These are phyloP conservation scores for Blastomyces emzantsi DNA, from an alignment of 2,329 filamentous ascomycete species.

Conservation along the genomic window DNA sequence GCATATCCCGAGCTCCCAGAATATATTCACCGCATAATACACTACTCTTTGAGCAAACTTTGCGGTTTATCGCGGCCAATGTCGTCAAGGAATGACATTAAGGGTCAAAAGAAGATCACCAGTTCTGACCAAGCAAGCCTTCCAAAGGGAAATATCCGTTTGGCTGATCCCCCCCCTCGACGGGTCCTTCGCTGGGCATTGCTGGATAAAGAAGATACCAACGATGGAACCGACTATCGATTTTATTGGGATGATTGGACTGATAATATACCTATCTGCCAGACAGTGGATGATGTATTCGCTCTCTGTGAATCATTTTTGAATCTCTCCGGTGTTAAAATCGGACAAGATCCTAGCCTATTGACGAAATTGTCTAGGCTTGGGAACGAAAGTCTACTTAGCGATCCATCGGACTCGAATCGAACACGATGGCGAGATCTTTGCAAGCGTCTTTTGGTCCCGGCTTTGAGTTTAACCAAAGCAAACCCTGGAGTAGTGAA, in stretches of 20 bases:
- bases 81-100: conserved; percentile 32
- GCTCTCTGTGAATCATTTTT: conserved; percentile 74
- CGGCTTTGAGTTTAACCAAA: conserved; percentile 76
- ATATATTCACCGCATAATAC: conserved; percentile 74
- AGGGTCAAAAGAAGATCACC: conserved; percentile 43
- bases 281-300: conserved; percentile 83
- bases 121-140: conserved; percentile 57
- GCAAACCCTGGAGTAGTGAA: conserved; percentile 76
- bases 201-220: conserved; percentile 65
- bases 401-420: conserved; percentile 64
- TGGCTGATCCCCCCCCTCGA: conserved; percentile 51
- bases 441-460: conserved; percentile 73
- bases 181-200: conserved; percentile 74
- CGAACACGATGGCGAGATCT: conserved; percentile 73
- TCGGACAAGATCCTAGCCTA: conserved; percentile 72
- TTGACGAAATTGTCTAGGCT: conserved; percentile 79
- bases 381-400: conserved; percentile 61
- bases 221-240: conserved; percentile 66
- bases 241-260: conserved; percentile 98
- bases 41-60: conserved; percentile 72
- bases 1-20: conserved; percentile 72
- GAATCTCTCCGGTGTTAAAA: conserved; percentile 77
- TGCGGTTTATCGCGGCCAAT: conserved; percentile 47
- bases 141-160: conserved; percentile 59
- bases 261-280: conserved; percentile 86